These are phyloP conservation scores for Dactylis glomerata DNA, from an alignment of 176 grass and related monocot genomes.

Conservation along the genomic window DNA sequence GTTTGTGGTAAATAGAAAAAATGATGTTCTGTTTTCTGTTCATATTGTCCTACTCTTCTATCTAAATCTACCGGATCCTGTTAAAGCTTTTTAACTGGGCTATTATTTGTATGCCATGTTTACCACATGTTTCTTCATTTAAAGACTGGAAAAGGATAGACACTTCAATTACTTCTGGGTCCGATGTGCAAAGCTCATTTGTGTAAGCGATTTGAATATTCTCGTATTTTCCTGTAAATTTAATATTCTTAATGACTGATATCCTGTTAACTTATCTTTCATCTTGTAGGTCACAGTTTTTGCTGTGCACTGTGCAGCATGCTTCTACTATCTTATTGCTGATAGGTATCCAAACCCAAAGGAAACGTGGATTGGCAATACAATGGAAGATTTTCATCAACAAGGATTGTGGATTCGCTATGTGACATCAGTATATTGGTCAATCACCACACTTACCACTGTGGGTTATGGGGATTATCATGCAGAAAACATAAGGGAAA, in stretches of 20 bases:
- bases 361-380: conserved; percentile 78
- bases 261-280: conserved; percentile 16
- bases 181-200: conserved; percentile 90
- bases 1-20: background rate
- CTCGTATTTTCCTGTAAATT: background rate
- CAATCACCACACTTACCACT: conserved; percentile 95
- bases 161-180: conserved; percentile 99
- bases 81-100: background rate
- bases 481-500: conserved; percentile 82
- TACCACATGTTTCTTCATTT: conserved; percentile 11
- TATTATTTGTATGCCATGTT: background rate
- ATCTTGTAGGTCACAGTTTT: conserved; percentile 85
- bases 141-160: conserved; percentile 90
- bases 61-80: background rate
- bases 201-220: conserved; percentile 50
- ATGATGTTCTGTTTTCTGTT: background rate
- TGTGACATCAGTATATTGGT: conserved; percentile 94
- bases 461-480: conserved; percentile 98
- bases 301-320: conserved; percentile 88
- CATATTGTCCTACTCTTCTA: background rate
- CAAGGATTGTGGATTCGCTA: conserved; percentile 68
- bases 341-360: conserved; percentile 64
- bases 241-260: background rate
- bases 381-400: conserved; percentile 78
- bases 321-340: conserved; percentile 96